Percentiles rank a stretch among this genome's conserved stretches.
phyloP scores from a whole-genome alignment of 176 grass and related monocot genomes.

The Carex parvula region DNA sequence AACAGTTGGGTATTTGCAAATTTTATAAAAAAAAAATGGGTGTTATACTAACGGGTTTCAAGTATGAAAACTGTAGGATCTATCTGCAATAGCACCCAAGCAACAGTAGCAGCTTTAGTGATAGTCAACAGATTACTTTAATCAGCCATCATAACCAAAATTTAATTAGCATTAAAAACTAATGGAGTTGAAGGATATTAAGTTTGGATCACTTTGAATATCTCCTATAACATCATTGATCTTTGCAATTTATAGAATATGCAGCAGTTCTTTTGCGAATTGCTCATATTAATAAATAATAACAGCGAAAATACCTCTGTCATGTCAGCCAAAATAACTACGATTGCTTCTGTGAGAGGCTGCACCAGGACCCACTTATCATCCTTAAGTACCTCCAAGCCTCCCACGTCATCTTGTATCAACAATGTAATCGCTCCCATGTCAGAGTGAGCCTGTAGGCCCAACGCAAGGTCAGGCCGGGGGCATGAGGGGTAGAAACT shows the following conservation, averaged over 20 bases:
- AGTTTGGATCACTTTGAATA: neutral
- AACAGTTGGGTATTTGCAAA: neutral
- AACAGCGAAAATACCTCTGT: conserved; percentile 56
- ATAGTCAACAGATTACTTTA: neutral
- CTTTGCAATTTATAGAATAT: neutral
- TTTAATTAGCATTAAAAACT: neutral
- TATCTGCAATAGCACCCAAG: neutral
- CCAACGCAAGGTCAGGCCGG: conserved; percentile 85
- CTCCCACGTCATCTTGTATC: conserved; percentile 96
- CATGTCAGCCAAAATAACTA: conserved; percentile 85
- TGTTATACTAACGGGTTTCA: neutral
- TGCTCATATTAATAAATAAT: conserved; percentile 9
- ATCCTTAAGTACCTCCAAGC: conserved; percentile 85
- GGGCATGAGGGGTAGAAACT: conserved; percentile 97
- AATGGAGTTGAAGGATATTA: neutral
- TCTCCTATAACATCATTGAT: neutral
- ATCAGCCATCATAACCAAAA: neutral
- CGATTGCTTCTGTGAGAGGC: conserved; percentile 51
- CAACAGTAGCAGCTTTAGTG: neutral
- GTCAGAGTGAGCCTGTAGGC: conserved; percentile 95
- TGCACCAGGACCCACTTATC: conserved; percentile 61
- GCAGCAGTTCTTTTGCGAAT: neutral
- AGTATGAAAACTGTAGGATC: neutral
- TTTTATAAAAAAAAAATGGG: neutral
- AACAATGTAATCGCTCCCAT: conserved; percentile 86